Evolutionary conservation across 2,329 filamentous ascomycete genomes (phyloP).

Genomic region (Claviceps africana): DNA sequence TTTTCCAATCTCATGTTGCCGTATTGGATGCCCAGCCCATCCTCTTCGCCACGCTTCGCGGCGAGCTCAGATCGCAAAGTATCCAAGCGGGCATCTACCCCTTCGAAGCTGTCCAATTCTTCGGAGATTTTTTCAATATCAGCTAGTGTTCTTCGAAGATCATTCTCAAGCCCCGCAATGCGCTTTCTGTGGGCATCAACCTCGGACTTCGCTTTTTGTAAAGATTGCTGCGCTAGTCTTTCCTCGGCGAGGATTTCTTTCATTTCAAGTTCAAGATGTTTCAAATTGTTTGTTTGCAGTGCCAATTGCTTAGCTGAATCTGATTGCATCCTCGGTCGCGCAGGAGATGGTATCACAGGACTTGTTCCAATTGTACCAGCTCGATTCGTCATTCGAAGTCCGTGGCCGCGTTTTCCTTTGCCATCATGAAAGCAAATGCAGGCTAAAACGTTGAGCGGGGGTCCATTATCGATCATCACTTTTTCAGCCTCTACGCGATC

Average conservation of each 20-base stretch:
- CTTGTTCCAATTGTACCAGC: conserved; percentile 27
- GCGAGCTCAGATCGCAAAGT: conserved; percentile 42
- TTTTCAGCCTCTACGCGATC: conserved; percentile 50
- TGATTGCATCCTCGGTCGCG: conserved; percentile 61
- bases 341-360: conserved; percentile 30
- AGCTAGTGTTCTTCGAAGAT: conserved; percentile 46
- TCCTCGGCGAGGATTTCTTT: conserved; percentile 35
- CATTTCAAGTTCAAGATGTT: conserved; percentile 42
- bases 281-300: conserved; percentile 33
- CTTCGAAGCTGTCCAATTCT: conserved; percentile 52
- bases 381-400: conserved; percentile 39
- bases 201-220: conserved; percentile 33
- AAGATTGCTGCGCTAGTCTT: conserved; percentile 30
- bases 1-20: conserved; percentile 37
- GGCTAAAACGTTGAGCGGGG: conserved; percentile 55
- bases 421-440: conserved; percentile 57
- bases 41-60: conserved; percentile 34
- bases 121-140: conserved; percentile 35
- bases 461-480: conserved; percentile 49
- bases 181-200: conserved; percentile 28
- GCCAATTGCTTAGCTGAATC: conserved; percentile 55
- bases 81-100: conserved; percentile 53
- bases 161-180: conserved; percentile 31
- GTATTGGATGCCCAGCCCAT: conserved; percentile 40
- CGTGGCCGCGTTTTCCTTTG: conserved; percentile 37